Base-by-base conservation (phyloP, 225 moss, liverwort and hornwort genomes). In the Straminergon stramineum region DNA sequence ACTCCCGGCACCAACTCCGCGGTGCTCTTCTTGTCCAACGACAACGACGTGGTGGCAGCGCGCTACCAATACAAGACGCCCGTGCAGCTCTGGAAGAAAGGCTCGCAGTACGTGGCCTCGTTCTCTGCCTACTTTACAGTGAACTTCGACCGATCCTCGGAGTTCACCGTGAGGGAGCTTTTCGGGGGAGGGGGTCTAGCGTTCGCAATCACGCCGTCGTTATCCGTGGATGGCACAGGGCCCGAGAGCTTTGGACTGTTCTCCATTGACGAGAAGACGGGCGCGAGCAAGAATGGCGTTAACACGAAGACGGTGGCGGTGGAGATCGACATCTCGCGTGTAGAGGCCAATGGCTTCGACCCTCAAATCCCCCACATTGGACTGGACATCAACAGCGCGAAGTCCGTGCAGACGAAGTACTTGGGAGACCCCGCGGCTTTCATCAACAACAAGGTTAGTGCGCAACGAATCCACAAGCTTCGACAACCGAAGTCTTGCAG, bases 321-420 rank as follows among this genome's bases (percentile, higher is more conserved):
- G 85, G 94, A 95, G 86, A 64, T 95, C 34, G 94, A 95, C 92
- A 92, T 94, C 61, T 91, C 95, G 9, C 90, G 89, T 55, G 55
- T 1, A 1, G 80, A 62, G 31, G 5, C 81, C 19, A 53, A 53
- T 11, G 89, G 93, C 16, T 94, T 92, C 37, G 88, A 90, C 67
- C 91, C 90, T n/a, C 87, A 70, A 21, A 8, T 94, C 51, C 95
- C 94, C 14, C 94, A 95, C 85, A 83, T 95, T 37, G 94, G 92
- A 8, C 82, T 95, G 39, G 93, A 95, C 85, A 88, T 94, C 91
- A 94, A 94, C 89, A 95, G 93, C 79, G 74, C 75, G 37, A 89
- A 89, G 69, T 95, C 95, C 63, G 94, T 95, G 69, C 89, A 88
- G 84, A 86, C 55, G 73, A 90, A 80, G 77, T 94, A 92, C 88